Percentiles rank a stretch among this genome's conserved stretches.
Evolutionary conservation across 2,329 filamentous ascomycete species (phyloP).

Genomic region (Knufia petricola): DNA sequence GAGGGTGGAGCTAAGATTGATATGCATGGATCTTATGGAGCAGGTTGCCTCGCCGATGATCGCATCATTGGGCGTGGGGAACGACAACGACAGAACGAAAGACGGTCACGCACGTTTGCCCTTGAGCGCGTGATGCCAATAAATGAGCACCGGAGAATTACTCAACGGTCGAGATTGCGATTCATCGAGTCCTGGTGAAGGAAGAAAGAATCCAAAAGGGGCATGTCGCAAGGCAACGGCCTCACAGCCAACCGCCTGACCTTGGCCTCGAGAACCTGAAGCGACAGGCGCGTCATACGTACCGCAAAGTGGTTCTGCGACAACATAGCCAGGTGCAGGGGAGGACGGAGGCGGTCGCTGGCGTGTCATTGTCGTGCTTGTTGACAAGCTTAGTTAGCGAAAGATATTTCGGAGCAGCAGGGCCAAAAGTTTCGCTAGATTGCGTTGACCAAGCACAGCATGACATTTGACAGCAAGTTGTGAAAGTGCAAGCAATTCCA

Average conservation of each 20-base stretch:
- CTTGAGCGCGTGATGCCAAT: not conserved
- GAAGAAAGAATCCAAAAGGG: not conserved
- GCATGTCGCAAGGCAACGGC: not conserved
- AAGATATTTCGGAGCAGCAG: not conserved
- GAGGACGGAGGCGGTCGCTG: not conserved
- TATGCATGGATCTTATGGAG: conserved; percentile 3
- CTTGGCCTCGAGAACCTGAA: not conserved
- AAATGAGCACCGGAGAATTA: not conserved
- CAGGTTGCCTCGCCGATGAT: not conserved
- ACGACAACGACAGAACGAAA: not conserved
- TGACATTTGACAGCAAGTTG: not conserved
- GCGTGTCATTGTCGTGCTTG: conserved; percentile 4
- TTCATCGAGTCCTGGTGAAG: not conserved
- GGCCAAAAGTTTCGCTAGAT: conserved; percentile 5
- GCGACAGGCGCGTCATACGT: conserved; percentile 2
- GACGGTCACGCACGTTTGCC: not conserved
- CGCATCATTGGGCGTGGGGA: not conserved
- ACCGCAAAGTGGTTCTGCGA: not conserved
- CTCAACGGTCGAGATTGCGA: not conserved
- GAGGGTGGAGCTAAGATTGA: conserved; percentile 2
- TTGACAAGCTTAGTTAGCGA: not conserved
- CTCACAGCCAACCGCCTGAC: not conserved
- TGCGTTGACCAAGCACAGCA: not conserved
- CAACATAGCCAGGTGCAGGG: not conserved
- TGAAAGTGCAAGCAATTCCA: not conserved